Evolutionary conservation across 495 filamentous ascomycete genomes (phyloP).

Genomic region (Neurospora discreta): DNA sequence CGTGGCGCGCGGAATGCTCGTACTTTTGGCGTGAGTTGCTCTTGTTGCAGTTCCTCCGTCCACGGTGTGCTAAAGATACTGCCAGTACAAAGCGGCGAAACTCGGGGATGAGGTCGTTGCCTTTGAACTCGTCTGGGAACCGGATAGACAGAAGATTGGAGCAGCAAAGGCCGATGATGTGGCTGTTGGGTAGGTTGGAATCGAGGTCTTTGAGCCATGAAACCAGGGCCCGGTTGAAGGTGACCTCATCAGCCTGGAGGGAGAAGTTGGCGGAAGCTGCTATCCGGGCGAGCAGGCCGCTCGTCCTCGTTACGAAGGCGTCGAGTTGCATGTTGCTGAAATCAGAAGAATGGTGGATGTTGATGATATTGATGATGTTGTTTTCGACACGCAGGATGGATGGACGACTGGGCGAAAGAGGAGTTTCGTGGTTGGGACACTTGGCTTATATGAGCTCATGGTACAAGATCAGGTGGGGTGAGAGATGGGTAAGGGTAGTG

Average conservation of each 20-base stretch:
- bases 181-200: constrained; percentile 16
- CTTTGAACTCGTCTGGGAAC: constrained; percentile 11
- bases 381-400: not conserved
- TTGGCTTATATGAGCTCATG: not conserved
- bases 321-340: constrained; percentile 16
- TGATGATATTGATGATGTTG: not conserved
- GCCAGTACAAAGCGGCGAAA: constrained; percentile 20
- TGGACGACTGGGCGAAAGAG: not conserved
- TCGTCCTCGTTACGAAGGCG: constrained; percentile 11
- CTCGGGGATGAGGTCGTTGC: constrained; percentile 12
- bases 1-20: constrained; percentile 8
- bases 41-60: constrained; percentile 6
- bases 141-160: constrained; percentile 17
- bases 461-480: not conserved
- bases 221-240: constrained; percentile 15
- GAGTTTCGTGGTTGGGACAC: not conserved
- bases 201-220: constrained; percentile 19
- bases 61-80: constrained; percentile 14
- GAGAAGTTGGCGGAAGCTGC: constrained; percentile 14
- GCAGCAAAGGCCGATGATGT: constrained; percentile 21
- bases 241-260: constrained; percentile 1
- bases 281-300: constrained; percentile 18
- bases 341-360: not conserved
- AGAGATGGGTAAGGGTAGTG: not conserved
- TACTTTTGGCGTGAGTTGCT: constrained; percentile 1